A percentile compares a stretch with the other conserved stretches of the same genome.
Conservation (phyloP, 148 eudicot genomes). For the Rhododendron vialii region DNA sequence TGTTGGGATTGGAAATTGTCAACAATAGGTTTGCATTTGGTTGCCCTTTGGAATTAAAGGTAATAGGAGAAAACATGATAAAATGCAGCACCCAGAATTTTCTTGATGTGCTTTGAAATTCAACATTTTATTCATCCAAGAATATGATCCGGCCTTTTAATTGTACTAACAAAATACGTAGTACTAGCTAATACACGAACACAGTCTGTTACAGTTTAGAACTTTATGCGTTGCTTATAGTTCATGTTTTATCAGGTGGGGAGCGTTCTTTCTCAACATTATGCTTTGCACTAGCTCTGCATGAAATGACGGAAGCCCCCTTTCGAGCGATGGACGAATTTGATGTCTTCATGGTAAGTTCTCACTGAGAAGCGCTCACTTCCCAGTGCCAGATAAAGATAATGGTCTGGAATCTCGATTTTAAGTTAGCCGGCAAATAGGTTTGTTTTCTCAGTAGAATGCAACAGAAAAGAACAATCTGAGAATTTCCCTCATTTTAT, state of each 20-base stretch:
- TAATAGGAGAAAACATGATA: background rate
- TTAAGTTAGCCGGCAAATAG: background rate
- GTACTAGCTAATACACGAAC: background rate
- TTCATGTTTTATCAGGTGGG: conserved; percentile 54
- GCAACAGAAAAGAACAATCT: background rate
- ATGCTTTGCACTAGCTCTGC: conserved; percentile 94
- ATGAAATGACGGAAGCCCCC: conserved; percentile 97
- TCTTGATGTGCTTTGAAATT: background rate
- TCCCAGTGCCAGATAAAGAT: background rate
- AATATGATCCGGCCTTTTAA: background rate
- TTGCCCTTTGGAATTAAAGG: background rate
- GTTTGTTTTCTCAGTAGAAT: background rate
- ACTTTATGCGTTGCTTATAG: background rate
- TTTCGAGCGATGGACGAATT: conserved; percentile 99
- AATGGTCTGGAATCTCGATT: background rate
- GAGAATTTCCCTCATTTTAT: background rate
- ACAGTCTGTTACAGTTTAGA: background rate
- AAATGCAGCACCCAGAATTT: background rate
- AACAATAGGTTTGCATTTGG: background rate
- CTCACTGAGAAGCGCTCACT: background rate
- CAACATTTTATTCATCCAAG: background rate
- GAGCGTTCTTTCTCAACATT: conserved; percentile 94
- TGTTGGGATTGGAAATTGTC: background rate
- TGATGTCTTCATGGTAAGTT: conserved; percentile 92
- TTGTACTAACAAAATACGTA: background rate